phyloP scores from a whole-genome alignment of 73 alveolate species.

The Paramecium biaurelia region DNA sequence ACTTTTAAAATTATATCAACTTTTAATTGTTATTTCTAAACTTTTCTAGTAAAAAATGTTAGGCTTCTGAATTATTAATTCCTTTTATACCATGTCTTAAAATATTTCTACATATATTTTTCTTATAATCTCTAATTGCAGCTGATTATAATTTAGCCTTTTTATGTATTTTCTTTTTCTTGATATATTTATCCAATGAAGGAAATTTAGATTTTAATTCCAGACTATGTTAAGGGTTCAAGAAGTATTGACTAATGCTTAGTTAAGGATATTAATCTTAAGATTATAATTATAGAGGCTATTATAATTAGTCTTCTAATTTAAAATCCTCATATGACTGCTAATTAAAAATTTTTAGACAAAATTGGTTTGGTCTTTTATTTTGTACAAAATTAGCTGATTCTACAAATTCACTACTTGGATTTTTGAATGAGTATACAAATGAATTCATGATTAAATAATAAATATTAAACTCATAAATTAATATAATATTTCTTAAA shows the following conservation, averaged over 20 bases:
- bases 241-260: neutral
- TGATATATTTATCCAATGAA: neutral
- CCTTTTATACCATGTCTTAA: slow-evolving; percentile 38
- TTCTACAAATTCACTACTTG: slow-evolving; percentile 1
- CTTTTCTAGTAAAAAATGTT: neutral
- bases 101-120: slow-evolving; percentile 38
- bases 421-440: neutral
- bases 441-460: neutral
- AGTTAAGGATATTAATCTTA: neutral
- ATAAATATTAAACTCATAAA: neutral
- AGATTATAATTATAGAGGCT: neutral
- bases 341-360: neutral
- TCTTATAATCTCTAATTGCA: slow-evolving; percentile 43
- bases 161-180: slow-evolving; percentile 18
- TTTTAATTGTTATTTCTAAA: neutral
- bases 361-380: neutral
- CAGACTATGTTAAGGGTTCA: neutral
- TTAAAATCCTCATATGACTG: neutral
- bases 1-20: neutral
- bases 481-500: neutral
- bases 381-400: neutral
- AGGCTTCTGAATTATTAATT: neutral
- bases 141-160: neutral
- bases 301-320: neutral
- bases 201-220: neutral